Base-by-base conservation (phyloP, 495 filamentous ascomycete species). In the Aspergillus carlsbadensis region DNA sequence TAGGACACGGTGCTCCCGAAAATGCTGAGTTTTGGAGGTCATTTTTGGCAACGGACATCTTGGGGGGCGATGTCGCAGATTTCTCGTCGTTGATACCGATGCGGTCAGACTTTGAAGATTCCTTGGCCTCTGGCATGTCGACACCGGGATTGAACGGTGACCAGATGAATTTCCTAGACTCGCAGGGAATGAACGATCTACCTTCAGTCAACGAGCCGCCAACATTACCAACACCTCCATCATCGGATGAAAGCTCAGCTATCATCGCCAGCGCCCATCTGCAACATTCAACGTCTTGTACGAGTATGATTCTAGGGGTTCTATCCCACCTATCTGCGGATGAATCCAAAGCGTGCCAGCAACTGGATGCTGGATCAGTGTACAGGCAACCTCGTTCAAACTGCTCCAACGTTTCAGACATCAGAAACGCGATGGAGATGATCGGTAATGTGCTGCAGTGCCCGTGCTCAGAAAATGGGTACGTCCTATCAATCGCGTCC, bases 401-500 rank as follows among this genome's bases (percentile, higher is more conserved):
- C 15, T 59, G 65, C 40, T 47, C 53, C 13, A 59, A 69, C 0
- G 44, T 70, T 1, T 34, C 44, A 14, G 31, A 66, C 21, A 71
- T 69, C 35, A 56, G 63, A 52, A 21, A 58, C 13, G 52, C 36
- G 14, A 58, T 69, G 34, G 60, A 69, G 39, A 56, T 62, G 0
- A 47, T 69, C 6, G 57, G 43, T 43, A 51, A 4, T 3, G 65
- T 71, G 34, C 53, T 71, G 7, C 33, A 62, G 26, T 71, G 66
- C 45, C 42, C 49, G 22, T 69, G 64, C 54, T 52, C 62, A 0
- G 52, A 67, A 6, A 62, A 67, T 48, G 58, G 44, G 6, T 71
- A 65, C 31, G 35, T 69, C 13, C 45, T 69, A 37, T 48, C 66
- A 20, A 57, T 71, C 3, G 54, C 65, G 21, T 65, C 66, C 0